phyloP scores from a whole-genome alignment of 305 asterid genomes.

The Fraxinus angustifolia region DNA sequence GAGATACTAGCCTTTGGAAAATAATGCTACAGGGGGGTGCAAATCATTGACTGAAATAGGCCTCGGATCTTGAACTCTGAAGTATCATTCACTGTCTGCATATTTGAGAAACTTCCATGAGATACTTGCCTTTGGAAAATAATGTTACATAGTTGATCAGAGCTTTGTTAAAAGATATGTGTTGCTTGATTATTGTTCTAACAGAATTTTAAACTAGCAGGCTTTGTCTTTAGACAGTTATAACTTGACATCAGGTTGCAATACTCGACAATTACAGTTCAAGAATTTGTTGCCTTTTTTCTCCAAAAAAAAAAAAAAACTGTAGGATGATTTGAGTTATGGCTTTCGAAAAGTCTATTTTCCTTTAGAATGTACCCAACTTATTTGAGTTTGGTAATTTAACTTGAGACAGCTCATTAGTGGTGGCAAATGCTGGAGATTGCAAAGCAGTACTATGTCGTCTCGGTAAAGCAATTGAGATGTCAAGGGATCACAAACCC shows the following conservation, averaged over 20 bases:
- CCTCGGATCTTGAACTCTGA: too few relatives aligned
- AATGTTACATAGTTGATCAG: background rate
- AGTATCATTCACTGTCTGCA: background rate
- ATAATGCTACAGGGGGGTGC: too few relatives aligned
- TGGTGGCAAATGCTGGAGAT: conserved; percentile 97
- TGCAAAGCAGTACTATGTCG: conserved; percentile 93
- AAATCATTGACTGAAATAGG: too few relatives aligned
- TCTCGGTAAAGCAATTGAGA: conserved; percentile 86
- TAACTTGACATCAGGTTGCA: background rate
- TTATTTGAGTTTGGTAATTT: conserved; percentile 9
- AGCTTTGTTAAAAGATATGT: background rate
- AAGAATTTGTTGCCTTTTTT: background rate
- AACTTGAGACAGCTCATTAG: conserved; percentile 54
- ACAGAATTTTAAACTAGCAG: background rate
- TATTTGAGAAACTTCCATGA: background rate
- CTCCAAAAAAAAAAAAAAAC: too few relatives aligned
- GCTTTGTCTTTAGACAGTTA: background rate
- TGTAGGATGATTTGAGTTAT: background rate
- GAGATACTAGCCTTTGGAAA: too few relatives aligned
- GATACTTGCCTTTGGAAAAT: background rate
- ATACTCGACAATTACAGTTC: background rate
- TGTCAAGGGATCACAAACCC: conserved; percentile 94
- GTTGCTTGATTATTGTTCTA: background rate
- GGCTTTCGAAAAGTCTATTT: background rate
- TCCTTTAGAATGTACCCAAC: background rate